These are phyloP conservation scores for Rhizophagus sp. DNA, from an alignment of 192 early-diverging fungal species.

Conservation along the genomic window DNA sequence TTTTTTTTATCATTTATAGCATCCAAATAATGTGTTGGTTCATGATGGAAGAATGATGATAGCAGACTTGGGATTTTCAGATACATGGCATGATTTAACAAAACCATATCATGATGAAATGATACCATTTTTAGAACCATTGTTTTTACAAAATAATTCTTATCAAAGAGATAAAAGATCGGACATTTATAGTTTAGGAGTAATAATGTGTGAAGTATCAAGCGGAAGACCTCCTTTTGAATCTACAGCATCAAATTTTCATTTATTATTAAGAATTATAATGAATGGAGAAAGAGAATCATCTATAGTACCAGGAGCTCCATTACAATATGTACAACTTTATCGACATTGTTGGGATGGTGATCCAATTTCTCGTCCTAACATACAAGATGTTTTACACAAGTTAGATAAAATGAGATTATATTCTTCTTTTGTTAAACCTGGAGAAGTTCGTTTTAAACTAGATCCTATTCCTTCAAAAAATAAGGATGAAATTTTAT, in stretches of 20 bases:
- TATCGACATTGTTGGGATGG: conserved; percentile 47
- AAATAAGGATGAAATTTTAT: neutral
- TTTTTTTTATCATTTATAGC: neutral
- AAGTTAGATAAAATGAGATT: neutral
- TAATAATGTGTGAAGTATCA: conserved; percentile 25
- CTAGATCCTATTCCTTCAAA: neutral
- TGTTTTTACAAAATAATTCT: conserved; percentile 2
- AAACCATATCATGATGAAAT: neutral
- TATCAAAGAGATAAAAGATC: conserved; percentile 2
- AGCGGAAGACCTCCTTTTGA: conserved; percentile 17
- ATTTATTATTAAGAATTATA: neutral
- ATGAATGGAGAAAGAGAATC: conserved; percentile 38
- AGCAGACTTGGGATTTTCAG: conserved; percentile 1
- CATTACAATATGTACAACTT: conserved; percentile 39
- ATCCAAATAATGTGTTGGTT: conserved; percentile 21
- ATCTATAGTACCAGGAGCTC: conserved; percentile 38
- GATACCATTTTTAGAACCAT: conserved; percentile 7
- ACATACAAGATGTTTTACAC: neutral
- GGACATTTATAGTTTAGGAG: conserved; percentile 29
- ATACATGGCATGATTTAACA: neutral
- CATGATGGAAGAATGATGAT: conserved; percentile 13
- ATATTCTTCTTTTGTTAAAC: neutral
- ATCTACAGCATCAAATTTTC: neutral
- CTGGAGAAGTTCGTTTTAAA: neutral
- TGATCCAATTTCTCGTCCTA: conserved; percentile 38